Base-by-base conservation (phyloP, 257 asterid genomes). In the Salvia rosmarinus region DNA sequence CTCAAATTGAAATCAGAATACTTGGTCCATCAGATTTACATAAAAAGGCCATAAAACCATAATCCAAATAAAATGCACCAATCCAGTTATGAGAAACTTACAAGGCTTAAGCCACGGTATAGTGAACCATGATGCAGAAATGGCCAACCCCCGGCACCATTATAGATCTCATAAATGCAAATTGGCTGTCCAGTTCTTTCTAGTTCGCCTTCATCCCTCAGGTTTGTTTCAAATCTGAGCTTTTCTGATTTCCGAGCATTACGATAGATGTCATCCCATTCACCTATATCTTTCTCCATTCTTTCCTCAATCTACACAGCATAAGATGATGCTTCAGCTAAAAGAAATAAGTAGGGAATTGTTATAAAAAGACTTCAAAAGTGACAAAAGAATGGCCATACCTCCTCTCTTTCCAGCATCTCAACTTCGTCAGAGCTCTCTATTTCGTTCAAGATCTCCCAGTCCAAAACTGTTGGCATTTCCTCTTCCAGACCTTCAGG, bases 191-290 rank as follows among this genome's bases (percentile, higher is more conserved):
- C 99, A 25, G 97, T 95, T 82, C 99, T 88, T 85, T 95, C 99
- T 39, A 95, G 90, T 82, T 95, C 99, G 40, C 98, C 99, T 86
- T 95, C 98, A 77, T 95, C 99, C 78, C 98, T 89, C 85, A 91
- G 96, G 51, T 91, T 89, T 40, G 83, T 70, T 89, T 95, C 96
- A 80, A 91, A 95, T 77, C 76, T 84, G n/a, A 91, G 91, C 82
- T 89, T 95, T 77, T 95, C 99, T 51, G 96, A 80, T 82, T 89
- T 95, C 42, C 98, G 88, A 81, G 96, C 97, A 88, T 81, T 89
- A 59, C 90, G 95, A 77, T 95, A 95, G 71, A 95, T 82, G 28
- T 85, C 96, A 83, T 87, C 96, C 98, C 99, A 95, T 77, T 81
- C 88, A 60, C 94, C 99, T 76, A 91, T 74, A 75, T 79, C 69